phyloP scores from a whole-genome alignment of 805 yeast species.

The Kodamaea neixiangensis region DNA sequence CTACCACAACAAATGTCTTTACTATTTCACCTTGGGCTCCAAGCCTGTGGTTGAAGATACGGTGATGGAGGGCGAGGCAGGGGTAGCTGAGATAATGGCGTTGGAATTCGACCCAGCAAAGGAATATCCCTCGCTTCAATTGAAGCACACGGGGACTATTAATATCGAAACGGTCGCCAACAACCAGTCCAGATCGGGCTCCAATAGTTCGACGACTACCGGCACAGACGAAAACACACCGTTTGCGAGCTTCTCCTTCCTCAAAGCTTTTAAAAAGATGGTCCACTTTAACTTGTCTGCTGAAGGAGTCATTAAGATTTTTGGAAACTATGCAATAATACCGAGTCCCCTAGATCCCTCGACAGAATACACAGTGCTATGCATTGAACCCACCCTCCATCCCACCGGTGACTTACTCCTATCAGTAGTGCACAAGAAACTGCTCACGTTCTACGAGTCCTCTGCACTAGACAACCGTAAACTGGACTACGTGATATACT shows the following conservation, averaged over 20 bases:
- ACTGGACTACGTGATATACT: conserved; percentile 36
- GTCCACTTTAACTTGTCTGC: conserved; percentile 34
- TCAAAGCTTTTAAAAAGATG: conserved; percentile 43
- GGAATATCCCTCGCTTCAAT: conserved; percentile 27
- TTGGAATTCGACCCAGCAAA: conserved; percentile 17
- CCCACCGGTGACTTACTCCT: conserved; percentile 41
- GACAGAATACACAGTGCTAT: conserved; percentile 20
- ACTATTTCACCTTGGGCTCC: conserved; percentile 35
- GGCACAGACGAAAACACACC: conserved; percentile 29
- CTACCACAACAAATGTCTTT: conserved; percentile 43
- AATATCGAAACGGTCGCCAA: conserved; percentile 19
- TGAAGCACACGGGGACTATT: conserved; percentile 25
- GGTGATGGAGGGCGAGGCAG: conserved; percentile 9
- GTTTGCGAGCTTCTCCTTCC: conserved; percentile 36
- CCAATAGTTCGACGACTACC: conserved; percentile 4
- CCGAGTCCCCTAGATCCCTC: conserved; percentile 10
- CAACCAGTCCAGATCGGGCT: not conserved
- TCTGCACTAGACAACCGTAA: conserved; percentile 17
- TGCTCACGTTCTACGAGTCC: conserved; percentile 29
- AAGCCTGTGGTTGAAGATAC: not conserved
- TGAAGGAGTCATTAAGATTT: conserved; percentile 26
- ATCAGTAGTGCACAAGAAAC: conserved; percentile 27
- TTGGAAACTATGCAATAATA: conserved; percentile 41
- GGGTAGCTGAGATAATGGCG: conserved; percentile 5
- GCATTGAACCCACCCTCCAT: conserved; percentile 39